Percentiles rank a stretch among this genome's conserved stretches.
Conservation (phyloP, 1,284 basidiomycete genomes). For the Rhodotorula sp. region DNA sequence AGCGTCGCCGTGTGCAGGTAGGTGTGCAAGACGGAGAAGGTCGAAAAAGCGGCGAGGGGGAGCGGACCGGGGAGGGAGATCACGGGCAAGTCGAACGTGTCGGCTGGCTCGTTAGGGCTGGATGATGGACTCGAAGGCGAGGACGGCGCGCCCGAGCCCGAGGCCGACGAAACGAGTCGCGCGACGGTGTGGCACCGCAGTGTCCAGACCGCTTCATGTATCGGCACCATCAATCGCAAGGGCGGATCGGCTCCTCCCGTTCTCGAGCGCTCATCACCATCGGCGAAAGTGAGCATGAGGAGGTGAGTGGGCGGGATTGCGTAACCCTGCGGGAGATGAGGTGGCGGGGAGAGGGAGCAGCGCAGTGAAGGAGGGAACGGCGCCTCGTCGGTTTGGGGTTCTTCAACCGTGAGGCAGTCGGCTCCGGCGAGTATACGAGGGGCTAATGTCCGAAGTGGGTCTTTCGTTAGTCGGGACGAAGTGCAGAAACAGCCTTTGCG, state of each 20-base stretch:
- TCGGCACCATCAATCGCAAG: slow-evolving; percentile 15
- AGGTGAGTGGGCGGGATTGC: slow-evolving; percentile 15
- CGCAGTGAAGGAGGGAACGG: neutral
- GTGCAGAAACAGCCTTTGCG: too few species aligned
- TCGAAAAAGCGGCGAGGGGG: neutral
- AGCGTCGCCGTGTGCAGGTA: slow-evolving; percentile 16
- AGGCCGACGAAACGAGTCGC: neutral
- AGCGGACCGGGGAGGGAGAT: neutral
- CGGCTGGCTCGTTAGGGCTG: neutral
- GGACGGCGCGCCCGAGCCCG: rapidly evolving
- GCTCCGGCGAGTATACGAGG: slow-evolving; percentile 20
- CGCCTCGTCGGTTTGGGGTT: neutral
- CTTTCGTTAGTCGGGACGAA: rapidly evolving
- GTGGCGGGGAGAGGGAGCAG: slow-evolving; percentile 4
- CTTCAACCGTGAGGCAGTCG: slow-evolving; percentile 4
- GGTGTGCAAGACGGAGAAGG: slow-evolving; percentile 14
- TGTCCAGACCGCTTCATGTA: slow-evolving; percentile 12
- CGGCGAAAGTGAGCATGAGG: slow-evolving; percentile 4
- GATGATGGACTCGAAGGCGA: neutral
- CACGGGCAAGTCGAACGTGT: slow-evolving; percentile 9
- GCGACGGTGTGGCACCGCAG: neutral
- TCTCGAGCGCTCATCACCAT: neutral
- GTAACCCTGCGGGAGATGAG: neutral
- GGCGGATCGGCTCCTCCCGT: neutral
- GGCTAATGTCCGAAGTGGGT: neutral